These are phyloP conservation scores for Acmispon strigosus DNA, from an alignment of 306 rosid species.

Conservation along the genomic window DNA sequence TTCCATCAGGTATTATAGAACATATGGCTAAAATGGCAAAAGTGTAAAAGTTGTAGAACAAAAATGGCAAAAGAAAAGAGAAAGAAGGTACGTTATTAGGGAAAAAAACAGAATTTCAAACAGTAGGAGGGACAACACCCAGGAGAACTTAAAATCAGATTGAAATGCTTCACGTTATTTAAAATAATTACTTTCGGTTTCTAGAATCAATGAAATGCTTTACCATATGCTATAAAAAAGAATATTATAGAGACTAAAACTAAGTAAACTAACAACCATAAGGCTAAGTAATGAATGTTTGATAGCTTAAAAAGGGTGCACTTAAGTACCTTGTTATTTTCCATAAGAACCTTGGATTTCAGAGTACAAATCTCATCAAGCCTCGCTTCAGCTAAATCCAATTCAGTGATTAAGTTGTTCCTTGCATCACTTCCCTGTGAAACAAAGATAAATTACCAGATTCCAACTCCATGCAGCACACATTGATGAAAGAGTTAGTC, in stretches of 20 bases:
- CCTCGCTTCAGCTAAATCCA: slow-evolving; percentile 67
- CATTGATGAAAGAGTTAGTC: slow-evolving; percentile 15
- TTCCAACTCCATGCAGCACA: slow-evolving; percentile 15
- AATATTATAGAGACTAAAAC: background rate
- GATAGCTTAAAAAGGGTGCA: slow-evolving; percentile 11
- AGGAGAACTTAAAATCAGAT: background rate
- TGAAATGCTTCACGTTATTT: background rate
- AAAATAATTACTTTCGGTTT: background rate
- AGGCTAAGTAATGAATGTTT: background rate
- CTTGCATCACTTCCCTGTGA: slow-evolving; percentile 50
- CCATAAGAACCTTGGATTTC: slow-evolving; percentile 47
- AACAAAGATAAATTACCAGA: slow-evolving; percentile 22
- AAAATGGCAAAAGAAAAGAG: background rate
- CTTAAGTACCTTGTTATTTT: slow-evolving; percentile 50
- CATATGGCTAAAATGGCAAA: background rate
- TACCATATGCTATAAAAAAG: background rate
- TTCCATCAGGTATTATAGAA: background rate
- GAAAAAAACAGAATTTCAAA: background rate
- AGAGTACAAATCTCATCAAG: slow-evolving; percentile 46
- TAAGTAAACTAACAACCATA: background rate
- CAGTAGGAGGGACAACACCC: background rate
- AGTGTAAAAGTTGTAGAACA: background rate
- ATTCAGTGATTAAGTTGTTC: slow-evolving; percentile 35
- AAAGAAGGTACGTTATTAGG: background rate
- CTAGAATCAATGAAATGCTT: background rate